phyloP scores from a whole-genome alignment of 805 yeast genomes.

The Myxozyma neotropica region DNA sequence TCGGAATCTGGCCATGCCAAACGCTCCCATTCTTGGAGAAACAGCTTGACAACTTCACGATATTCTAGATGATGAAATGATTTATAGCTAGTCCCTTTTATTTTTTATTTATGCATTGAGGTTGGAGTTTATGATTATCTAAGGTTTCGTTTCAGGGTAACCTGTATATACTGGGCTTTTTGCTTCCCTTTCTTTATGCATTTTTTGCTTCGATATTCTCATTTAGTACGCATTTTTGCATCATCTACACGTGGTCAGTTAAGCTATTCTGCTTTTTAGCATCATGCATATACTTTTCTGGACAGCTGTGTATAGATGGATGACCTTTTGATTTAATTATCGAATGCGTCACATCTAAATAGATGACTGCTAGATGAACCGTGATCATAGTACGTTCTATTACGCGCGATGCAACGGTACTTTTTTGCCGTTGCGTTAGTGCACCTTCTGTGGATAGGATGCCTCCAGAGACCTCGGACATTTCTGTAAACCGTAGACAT shows the following conservation, averaged over 20 bases:
- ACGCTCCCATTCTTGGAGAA: background rate
- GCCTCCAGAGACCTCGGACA: slow-evolving; percentile 37
- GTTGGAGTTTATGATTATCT: background rate
- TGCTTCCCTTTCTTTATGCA: background rate
- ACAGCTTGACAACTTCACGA: background rate
- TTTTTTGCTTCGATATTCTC: background rate
- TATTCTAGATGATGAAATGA: background rate
- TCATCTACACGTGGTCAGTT: slow-evolving; percentile 13
- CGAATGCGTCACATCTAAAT: background rate
- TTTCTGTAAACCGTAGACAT: background rate
- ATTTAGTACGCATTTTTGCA: background rate
- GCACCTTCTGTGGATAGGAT: slow-evolving; percentile 22
- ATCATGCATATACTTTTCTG: background rate
- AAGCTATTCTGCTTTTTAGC: background rate
- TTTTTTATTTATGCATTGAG: background rate
- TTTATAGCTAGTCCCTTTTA: background rate
- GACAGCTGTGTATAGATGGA: slow-evolving; percentile 2
- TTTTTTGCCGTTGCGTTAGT: background rate
- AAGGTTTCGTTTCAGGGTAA: background rate
- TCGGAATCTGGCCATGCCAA: too few species aligned
- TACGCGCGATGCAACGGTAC: background rate
- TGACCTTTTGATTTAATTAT: slow-evolving; percentile 10
- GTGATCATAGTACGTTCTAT: slow-evolving; percentile 36
- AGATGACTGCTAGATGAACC: slow-evolving; percentile 22
- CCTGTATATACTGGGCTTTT: background rate